Evolutionary conservation across 148 eudicot genomes (phyloP).

Genomic region (Amaranthus cruentus): DNA sequence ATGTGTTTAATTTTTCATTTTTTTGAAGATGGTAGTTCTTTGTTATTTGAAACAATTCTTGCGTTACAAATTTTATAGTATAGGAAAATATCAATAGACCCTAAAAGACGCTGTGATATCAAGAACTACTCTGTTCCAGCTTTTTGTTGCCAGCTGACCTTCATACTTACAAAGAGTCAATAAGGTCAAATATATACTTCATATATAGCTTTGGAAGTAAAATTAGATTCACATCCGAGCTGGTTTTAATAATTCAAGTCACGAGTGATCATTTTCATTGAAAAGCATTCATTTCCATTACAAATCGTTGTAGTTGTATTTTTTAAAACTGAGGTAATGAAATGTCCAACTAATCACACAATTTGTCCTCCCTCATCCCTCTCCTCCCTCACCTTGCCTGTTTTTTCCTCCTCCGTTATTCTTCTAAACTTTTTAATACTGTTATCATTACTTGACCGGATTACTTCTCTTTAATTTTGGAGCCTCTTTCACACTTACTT

Average conservation of each 20-base stretch:
- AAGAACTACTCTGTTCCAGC: background rate
- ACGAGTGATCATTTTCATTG: background rate
- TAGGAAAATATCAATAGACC: too few relatives aligned
- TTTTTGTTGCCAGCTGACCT: background rate
- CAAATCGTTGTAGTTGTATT: background rate
- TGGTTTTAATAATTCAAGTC: background rate
- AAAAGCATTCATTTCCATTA: background rate
- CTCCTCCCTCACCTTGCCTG: background rate
- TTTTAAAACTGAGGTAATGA: too few relatives aligned
- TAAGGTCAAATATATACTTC: background rate
- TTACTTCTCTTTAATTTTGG: background rate
- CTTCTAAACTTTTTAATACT: too few relatives aligned
- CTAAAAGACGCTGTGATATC: background rate
- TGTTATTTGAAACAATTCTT: constrained; percentile 8
- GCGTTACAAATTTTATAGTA: background rate
- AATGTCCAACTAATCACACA: background rate
- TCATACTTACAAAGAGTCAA: background rate
- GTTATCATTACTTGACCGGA: background rate
- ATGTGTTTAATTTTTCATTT: background rate
- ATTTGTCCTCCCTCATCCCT: background rate
- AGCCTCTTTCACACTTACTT: background rate
- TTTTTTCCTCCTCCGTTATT: background rate
- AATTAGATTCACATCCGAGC: background rate
- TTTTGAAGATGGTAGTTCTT: background rate
- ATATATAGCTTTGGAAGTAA: background rate